Percentiles rank a stretch among this genome's conserved stretches.
Conservation (phyloP, 441 rosid genomes). For the Viola pubescens region DNA sequence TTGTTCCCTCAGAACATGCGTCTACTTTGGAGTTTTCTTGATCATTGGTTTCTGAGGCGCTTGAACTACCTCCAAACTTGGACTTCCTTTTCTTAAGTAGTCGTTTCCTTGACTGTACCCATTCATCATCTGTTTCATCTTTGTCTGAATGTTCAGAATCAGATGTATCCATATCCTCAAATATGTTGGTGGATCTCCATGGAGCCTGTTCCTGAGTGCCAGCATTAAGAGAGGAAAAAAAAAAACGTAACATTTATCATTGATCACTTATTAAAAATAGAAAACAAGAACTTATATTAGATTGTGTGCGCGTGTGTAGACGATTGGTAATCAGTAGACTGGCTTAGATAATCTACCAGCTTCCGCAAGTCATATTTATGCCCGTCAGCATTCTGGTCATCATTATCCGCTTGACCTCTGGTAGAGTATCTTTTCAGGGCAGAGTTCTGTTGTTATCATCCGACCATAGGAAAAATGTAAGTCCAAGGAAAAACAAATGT, state of each 20-base stretch:
- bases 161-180: slow-evolving; percentile 91
- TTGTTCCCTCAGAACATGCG: slow-evolving; percentile 27
- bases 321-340: too few species aligned
- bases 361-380: slow-evolving; percentile 48
- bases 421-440: slow-evolving; percentile 34
- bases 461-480: not conserved
- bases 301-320: too few species aligned
- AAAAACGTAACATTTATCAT: not conserved
- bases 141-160: slow-evolving; percentile 61
- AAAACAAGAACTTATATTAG: not conserved
- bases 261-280: not conserved
- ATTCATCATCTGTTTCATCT: slow-evolving; percentile 46
- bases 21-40: slow-evolving; percentile 20
- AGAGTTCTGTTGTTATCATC: slow-evolving; percentile 33
- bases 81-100: slow-evolving; percentile 32
- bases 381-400: slow-evolving; percentile 22
- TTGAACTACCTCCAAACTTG: slow-evolving; percentile 32
- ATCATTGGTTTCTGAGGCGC: slow-evolving; percentile 23
- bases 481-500: not conserved
- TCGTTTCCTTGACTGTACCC: slow-evolving; percentile 34
- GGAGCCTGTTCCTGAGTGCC: slow-evolving; percentile 25
- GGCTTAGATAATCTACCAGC: slow-evolving; percentile 31
- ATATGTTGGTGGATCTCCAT: slow-evolving; percentile 39
- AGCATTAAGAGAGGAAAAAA: not conserved
- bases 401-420: slow-evolving; percentile 16